Evolutionary conservation across 768 basidiomycete genomes (phyloP).

Genomic region (Trametes maxima): DNA sequence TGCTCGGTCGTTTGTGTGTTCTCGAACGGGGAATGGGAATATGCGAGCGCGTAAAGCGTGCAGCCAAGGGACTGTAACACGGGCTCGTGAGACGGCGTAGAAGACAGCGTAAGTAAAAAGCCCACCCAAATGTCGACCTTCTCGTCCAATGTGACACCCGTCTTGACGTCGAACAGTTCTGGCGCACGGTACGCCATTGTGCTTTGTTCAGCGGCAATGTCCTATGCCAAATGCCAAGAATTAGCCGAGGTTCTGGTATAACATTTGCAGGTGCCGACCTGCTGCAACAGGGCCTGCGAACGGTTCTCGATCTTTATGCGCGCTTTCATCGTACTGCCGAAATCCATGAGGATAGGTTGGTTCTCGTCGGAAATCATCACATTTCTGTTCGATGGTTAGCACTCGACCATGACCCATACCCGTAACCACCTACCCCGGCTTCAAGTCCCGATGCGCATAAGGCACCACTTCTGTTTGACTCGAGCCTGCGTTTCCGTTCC

Average conservation of each 20-base stretch:
- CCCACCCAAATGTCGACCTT: slow-evolving; percentile 95
- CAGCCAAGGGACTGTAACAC: slow-evolving; percentile 83
- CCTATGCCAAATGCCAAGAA: slow-evolving; percentile 41
- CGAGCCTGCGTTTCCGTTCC: slow-evolving; percentile 34
- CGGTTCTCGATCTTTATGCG: slow-evolving; percentile 80
- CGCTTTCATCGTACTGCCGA: slow-evolving; percentile 90
- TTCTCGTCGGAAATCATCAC: slow-evolving; percentile 97
- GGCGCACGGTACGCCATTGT: slow-evolving; percentile 99
- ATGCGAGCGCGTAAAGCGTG: slow-evolving; percentile 92
- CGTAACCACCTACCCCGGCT: slow-evolving; percentile 75
- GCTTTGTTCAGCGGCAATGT: slow-evolving; percentile 96
- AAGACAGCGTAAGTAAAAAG: slow-evolving; percentile 26
- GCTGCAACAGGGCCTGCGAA: slow-evolving; percentile 86
- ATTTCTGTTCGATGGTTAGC: slow-evolving; percentile 55
- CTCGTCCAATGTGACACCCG: slow-evolving; percentile 82
- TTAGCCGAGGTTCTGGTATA: neutral
- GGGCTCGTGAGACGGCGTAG: neutral
- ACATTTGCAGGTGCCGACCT: slow-evolving; percentile 47
- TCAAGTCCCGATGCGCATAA: slow-evolving; percentile 95
- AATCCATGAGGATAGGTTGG: slow-evolving; percentile 95
- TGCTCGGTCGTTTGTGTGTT: slow-evolving; percentile 89
- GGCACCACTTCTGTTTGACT: slow-evolving; percentile 66
- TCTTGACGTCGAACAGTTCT: slow-evolving; percentile 97
- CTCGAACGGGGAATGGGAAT: slow-evolving; percentile 96
- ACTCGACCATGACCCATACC: too few species aligned